Base-by-base conservation (phyloP, 768 basidiomycete genomes). In the Tylopilus subfusipes region DNA sequence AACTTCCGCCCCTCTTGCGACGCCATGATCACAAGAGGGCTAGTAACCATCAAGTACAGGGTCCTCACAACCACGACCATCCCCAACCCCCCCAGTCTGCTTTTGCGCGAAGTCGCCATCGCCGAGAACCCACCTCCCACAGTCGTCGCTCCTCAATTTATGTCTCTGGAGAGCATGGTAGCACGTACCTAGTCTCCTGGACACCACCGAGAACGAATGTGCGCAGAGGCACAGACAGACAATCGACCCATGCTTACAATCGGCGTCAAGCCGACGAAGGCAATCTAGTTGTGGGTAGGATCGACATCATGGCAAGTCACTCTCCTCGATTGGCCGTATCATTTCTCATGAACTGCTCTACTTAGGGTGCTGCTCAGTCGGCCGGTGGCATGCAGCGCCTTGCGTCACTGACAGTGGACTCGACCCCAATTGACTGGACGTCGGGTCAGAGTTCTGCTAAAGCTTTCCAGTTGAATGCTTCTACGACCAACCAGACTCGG, bases 271-370 rank as follows among this genome's bases (percentile, higher is more conserved):
- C 29, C 31, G 48, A 49, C n/a, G 64, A 52, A 42, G 53, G 46
- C 27, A 53, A 49, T 11, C 69, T 70, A 3, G 74, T 70, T 9
- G 64, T 72, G 9, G 82, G 84, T 5, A 70, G 53, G 4, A 68
- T 84, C 44, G 74, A 79, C 56, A 76, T 85, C 55, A 68, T 80
- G 72, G 83, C 76, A 56, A 48, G 76, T 71, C 13, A 12, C 44
- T 34, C 29, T 52, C 30, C 34, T 29, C 13, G 18, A 33, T 39
- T 25, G 14, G 38, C 54, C 62, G 47, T 53, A 30, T 52, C 56
- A 10, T 36, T 50, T 18, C 33, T 54, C 30, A 57, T 16, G 5
- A 42, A 10, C 22, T 12, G 13, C 33, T 48, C 10, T 12, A 12
- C 27, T n/a, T 24, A 64, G 62, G 48, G 40, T 42, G 30, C 50